Base-by-base conservation (phyloP, 495 filamentous ascomycete species). In the Lasiosphaeriaceae sp. region DNA sequence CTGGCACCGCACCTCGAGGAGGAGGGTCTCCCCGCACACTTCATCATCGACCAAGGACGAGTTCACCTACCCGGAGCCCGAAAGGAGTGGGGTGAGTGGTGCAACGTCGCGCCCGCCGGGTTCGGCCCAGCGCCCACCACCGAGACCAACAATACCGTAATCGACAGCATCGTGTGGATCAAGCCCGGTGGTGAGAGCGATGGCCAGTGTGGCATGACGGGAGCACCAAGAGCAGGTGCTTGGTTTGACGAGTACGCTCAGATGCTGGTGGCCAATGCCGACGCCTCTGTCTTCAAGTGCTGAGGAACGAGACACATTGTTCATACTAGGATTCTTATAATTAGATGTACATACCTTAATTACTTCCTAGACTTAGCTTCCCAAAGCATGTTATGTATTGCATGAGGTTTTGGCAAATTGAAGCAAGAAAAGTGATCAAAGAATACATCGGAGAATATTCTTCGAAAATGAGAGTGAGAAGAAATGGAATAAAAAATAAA, bases 131-230 rank as follows among this genome's bases (percentile, higher is more conserved):
- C 78, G 2, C 84, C 84, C 0, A 83, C 84, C 3, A 80, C 81
- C 26, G 68, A 81, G 50, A 86, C 84, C n/a, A 79, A 81, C 47
- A 77, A 84, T 68, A 61, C 72, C 12, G 74, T 85, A 23, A 72
- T 82, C n/a, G 86, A 90, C 69, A 83, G 86, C 34, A 85, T 90
- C 66, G 86, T 90, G 60, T 90, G 87, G 87, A 71, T 89, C 52
- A 90, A 90, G 80, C 88, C 86, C 11, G 88, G 88, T 58, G 88
- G 88, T 53, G 87, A 92, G 66, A 81, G 80, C 48, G 87, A 91
- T 68, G 87, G 88, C 31, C 78, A 84, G 74, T 90, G 88, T 54
- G 85, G 86, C 19, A 68, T 66, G 20, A 29, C 63, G 0, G 83
- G 73, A 8, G 84, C 88, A 11, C 86, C 88, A 6, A 80, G 87